These are phyloP conservation scores for Eucalyptus lansdowneana DNA, from an alignment of 345 rosid genomes.

Conservation along the genomic window DNA sequence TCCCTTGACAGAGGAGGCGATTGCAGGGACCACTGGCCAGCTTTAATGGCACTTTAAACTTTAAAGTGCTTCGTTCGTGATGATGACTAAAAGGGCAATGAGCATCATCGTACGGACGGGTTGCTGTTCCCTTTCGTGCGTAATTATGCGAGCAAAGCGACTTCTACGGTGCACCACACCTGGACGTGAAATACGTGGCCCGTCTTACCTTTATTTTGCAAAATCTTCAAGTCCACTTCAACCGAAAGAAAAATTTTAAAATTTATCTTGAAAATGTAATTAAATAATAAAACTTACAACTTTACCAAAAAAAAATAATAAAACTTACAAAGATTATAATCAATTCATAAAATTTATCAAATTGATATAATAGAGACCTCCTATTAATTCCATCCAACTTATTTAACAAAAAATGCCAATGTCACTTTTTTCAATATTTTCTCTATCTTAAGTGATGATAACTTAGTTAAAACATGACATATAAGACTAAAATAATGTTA, in stretches of 20 bases:
- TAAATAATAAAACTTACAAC: no score
- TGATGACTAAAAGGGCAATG: background rate
- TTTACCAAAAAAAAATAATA: no score
- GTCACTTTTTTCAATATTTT: no score
- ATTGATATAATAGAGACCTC: background rate
- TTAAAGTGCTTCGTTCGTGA: background rate
- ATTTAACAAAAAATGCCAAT: no score
- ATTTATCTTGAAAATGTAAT: no score
- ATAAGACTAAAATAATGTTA: no score
- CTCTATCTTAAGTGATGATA: background rate
- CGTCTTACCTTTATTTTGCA: background rate
- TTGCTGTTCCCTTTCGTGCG: background rate
- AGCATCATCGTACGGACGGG: background rate
- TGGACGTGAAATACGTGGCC: background rate
- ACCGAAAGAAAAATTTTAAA: no score
- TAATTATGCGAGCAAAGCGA: background rate
- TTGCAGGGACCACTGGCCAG: background rate
- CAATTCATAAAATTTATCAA: no score
- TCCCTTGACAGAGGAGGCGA: background rate
- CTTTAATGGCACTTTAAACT: background rate
- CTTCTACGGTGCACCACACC: background rate
- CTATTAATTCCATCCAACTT: background rate
- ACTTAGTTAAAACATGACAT: no score
- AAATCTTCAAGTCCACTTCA: background rate
- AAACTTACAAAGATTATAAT: no score